Base-by-base conservation (phyloP, 768 basidiomycete species). In the Suillus variegatus region DNA sequence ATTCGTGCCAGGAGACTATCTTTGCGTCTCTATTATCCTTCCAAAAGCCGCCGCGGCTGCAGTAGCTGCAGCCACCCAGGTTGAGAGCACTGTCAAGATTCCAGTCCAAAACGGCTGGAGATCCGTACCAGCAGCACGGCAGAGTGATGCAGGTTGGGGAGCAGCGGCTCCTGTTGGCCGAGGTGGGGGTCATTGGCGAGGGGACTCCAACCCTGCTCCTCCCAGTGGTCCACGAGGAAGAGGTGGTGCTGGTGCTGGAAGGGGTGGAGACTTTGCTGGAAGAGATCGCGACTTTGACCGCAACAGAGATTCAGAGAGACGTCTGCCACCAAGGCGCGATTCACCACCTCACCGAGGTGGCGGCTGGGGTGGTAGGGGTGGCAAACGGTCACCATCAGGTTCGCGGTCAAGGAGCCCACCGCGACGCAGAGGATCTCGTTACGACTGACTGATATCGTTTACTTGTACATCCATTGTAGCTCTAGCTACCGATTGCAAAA, bases 1-100 rank as follows among this genome's bases (percentile, higher is more conserved):
- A 44, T 91, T 94, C 70, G 83, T 92, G 0, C 92, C 92, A 0
- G 93, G 93, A 20, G 93, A 94, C 71, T 93, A 87, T 70, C 83
- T 94, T 46, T 85, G 87, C 68, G 81, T 94, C 56, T 82, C 90
- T n/a, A 87, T 94, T 32, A 74, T 90, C 36, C 82, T 94, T 49
- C 93, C 93, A 16, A 92, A 91, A 77, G 85, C 85, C 66, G 78
- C 75, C 9, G 72, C 74, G 3, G 68, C 75, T 7, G 81, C 82
- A 43, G 82, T 80, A 8, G 68, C 75, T 2, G 81, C 82, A 43
- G 82, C 79, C 6, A 75, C 82, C 20, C 83, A 85, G 4, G 81
- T 76, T 7, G 90, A 90, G 64, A 72, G 82, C 16, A 71, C 80
- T 61, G 69, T 70, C 66, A 65, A 69, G 63, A 78, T 4, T 72